A percentile compares a stretch with the other conserved stretches of the same genome.
These are phyloP conservation scores for Neostapfia colusana DNA, from an alignment of 176 grass and related monocot genomes.

Conservation along the genomic window DNA sequence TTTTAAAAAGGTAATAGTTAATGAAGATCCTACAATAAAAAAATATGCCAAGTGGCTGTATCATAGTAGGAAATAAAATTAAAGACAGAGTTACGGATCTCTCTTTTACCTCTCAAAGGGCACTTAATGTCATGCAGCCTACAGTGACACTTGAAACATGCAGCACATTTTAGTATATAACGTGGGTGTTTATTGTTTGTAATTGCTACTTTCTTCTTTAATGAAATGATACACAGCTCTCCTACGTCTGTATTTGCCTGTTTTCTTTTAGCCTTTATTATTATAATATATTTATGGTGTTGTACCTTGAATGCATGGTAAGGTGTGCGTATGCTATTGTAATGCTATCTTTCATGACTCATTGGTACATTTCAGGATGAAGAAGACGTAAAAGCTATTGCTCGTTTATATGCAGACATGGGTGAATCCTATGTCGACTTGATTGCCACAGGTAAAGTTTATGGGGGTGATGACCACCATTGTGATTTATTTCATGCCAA, in stretches of 20 bases:
- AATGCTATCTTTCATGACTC: conserved; percentile 1
- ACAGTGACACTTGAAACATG: conserved; percentile 1
- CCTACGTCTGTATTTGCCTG: conserved; percentile 13
- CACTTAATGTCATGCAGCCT: background rate
- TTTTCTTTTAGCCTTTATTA: background rate
- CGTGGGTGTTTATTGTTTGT: background rate
- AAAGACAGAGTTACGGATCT: background rate
- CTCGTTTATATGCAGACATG: conserved; percentile 97
- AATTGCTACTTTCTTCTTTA: background rate
- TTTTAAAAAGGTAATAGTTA: conserved; percentile 12
- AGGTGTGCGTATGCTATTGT: background rate
- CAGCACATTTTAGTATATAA: background rate
- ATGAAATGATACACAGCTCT: no score
- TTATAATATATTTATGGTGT: conserved; percentile 14
- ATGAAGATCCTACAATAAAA: background rate
- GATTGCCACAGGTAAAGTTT: conserved; percentile 79
- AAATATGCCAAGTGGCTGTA: background rate
- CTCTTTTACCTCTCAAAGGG: conserved; percentile 11
- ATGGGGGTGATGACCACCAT: conserved; percentile 30
- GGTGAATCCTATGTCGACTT: conserved; percentile 99
- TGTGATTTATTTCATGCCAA: background rate
- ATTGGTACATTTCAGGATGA: conserved; percentile 66
- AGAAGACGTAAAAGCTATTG: conserved; percentile 98
- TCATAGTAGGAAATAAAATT: background rate
- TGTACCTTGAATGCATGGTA: background rate